Percentiles rank a stretch among this genome's conserved stretches.
Conservation (phyloP, 148 eudicot genomes). For the Spergularia marina region DNA sequence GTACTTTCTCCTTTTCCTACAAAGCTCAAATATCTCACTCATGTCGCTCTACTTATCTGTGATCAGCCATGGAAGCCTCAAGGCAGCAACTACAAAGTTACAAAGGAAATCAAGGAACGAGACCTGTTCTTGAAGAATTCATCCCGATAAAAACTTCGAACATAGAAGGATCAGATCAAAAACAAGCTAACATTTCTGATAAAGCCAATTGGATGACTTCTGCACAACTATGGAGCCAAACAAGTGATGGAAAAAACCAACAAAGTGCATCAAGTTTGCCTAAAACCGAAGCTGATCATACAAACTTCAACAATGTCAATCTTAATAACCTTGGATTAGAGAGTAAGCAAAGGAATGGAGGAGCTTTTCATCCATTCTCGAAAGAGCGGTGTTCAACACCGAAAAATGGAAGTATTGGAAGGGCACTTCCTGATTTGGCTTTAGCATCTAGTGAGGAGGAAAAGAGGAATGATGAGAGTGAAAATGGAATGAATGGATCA, state of each 20-base stretch:
- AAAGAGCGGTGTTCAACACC: conserved; percentile 39
- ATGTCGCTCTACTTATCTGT: not conserved
- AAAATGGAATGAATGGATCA: conserved; percentile 31
- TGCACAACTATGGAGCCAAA: conserved; percentile 86
- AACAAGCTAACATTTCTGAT: conserved; percentile 39
- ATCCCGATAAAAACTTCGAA: conserved; percentile 64
- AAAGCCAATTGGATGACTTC: conserved; percentile 95
- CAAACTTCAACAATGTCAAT: conserved; percentile 26
- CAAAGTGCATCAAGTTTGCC: conserved; percentile 30
- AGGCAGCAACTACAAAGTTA: conserved; percentile 75
- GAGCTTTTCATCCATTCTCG: conserved; percentile 80
- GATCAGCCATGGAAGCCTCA: conserved; percentile 82
- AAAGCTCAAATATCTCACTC: not conserved
- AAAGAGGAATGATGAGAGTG: conserved; percentile 34
- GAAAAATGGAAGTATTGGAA: conserved; percentile 11
- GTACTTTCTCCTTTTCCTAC: not conserved
- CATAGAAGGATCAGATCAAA: conserved; percentile 39
- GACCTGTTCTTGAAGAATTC: conserved; percentile 84
- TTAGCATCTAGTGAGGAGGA: conserved; percentile 60
- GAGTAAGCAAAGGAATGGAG: conserved; percentile 56
- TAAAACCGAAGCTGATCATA: conserved; percentile 43
- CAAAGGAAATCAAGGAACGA: conserved; percentile 43
- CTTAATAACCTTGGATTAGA: conserved; percentile 47
- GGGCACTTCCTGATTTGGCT: conserved; percentile 55
- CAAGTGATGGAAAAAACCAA: conserved; percentile 39